These are phyloP conservation scores for Cadophora malorum DNA, from an alignment of 2,329 filamentous ascomycete genomes.

Conservation along the genomic window DNA sequence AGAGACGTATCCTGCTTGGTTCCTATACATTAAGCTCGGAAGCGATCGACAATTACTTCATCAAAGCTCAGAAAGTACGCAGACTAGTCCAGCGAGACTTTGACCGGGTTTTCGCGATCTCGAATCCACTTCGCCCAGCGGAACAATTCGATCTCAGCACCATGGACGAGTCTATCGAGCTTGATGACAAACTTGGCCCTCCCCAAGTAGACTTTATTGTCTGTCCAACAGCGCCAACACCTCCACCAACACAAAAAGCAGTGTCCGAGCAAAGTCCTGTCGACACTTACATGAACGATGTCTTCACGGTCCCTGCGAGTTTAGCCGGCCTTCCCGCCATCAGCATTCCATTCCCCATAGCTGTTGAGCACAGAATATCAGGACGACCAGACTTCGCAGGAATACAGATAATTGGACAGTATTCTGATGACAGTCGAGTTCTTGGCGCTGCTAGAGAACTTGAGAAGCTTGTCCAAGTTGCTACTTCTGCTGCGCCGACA, in stretches of 20 bases:
- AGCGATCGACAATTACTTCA: slow-evolving; percentile 95
- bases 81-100: slow-evolving; percentile 87
- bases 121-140: slow-evolving; percentile 69
- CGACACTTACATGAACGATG: slow-evolving; percentile 90
- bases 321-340: slow-evolving; percentile 89
- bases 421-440: slow-evolving; percentile 73
- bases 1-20: slow-evolving; percentile 84
- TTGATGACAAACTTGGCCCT: slow-evolving; percentile 63
- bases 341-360: slow-evolving; percentile 69
- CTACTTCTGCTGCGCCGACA: not conserved
- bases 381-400: slow-evolving; percentile 57
- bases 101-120: slow-evolving; percentile 73
- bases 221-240: slow-evolving; percentile 83
- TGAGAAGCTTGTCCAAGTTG: slow-evolving; percentile 17
- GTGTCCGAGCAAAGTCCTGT: slow-evolving; percentile 62
- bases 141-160: slow-evolving; percentile 64
- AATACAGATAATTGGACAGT: slow-evolving; percentile 82
- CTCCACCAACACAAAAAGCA: slow-evolving; percentile 69
- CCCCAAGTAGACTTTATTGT: slow-evolving; percentile 83
- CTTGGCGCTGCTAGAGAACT: slow-evolving; percentile 59
- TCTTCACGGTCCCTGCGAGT: slow-evolving; percentile 94
- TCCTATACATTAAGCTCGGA: slow-evolving; percentile 89
- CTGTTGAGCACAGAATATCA: slow-evolving; percentile 42
- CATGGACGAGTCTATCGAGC: slow-evolving; percentile 58
- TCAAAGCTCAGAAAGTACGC: slow-evolving; percentile 88